Percentiles rank a stretch among this genome's conserved stretches.
Evolutionary conservation across 2,329 filamentous ascomycete species (phyloP).

Genomic region (Sporothrix globosa): DNA sequence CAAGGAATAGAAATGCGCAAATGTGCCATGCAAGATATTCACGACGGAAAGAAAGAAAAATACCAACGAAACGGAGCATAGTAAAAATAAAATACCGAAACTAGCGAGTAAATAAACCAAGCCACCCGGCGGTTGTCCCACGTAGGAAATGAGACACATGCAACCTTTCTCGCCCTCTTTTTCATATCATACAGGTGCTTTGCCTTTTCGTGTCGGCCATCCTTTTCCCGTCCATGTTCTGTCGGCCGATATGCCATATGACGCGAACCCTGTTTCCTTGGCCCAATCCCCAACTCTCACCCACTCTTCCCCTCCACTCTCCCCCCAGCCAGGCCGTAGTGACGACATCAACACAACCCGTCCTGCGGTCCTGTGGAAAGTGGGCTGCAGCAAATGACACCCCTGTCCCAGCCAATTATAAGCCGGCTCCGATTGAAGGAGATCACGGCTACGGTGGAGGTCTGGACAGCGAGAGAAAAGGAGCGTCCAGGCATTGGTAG

Average conservation of each 20-base stretch:
- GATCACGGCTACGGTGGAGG: background rate
- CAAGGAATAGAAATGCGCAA: background rate
- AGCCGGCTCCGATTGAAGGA: background rate
- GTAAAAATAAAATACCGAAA: background rate
- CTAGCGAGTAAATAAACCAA: background rate
- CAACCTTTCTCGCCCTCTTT: background rate
- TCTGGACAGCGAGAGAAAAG: conserved; percentile 11
- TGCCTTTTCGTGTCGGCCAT: background rate
- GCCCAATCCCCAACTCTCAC: background rate
- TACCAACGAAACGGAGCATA: background rate
- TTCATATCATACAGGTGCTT: background rate
- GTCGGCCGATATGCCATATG: conserved; percentile 23
- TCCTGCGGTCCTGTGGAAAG: background rate
- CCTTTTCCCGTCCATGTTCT: background rate
- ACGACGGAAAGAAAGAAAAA: background rate
- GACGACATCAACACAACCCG: conserved; percentile 19
- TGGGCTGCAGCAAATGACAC: background rate
- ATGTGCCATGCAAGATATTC: background rate
- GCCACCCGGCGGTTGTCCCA: background rate
- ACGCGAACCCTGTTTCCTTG: conserved; percentile 24
- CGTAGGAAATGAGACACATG: conserved; percentile 24
- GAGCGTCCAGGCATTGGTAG: background rate
- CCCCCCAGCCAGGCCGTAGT: background rate
- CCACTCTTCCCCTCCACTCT: background rate
- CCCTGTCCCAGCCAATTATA: background rate